phyloP scores from a whole-genome alignment of 2,329 filamentous ascomycete genomes.

The Sarocladium brachiariae region DNA sequence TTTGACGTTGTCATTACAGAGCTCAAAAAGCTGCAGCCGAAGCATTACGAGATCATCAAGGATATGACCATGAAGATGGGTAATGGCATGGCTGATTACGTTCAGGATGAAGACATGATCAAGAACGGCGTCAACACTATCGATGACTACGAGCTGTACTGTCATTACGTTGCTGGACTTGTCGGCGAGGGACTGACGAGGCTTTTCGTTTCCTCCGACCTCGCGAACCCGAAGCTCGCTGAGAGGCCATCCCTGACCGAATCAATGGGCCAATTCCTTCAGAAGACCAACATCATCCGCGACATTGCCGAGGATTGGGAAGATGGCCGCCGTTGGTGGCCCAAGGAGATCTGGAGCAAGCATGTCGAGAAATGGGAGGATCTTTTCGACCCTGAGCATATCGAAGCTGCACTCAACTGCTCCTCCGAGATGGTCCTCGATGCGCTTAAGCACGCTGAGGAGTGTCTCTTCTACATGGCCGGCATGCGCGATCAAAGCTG shows the following conservation, averaged over 20 bases:
- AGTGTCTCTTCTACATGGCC: conserved; percentile 97
- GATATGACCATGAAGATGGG: conserved; percentile 95
- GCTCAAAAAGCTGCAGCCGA: conserved; percentile 79
- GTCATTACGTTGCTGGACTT: conserved; percentile 97
- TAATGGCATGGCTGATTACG: conserved; percentile 97
- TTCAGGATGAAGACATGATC: conserved; percentile 73
- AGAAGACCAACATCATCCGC: conserved; percentile 98
- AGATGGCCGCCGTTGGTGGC: conserved; percentile 88
- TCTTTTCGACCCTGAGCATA: conserved; percentile 75
- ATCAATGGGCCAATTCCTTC: conserved; percentile 94
- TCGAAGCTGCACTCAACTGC: conserved; percentile 72
- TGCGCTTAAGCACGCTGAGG: conserved; percentile 77
- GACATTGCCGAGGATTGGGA: conserved; percentile 86
- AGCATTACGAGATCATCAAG: conserved; percentile 79
- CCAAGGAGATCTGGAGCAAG: conserved; percentile 94
- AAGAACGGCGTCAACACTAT: conserved; percentile 74
- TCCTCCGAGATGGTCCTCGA: conserved; percentile 92
- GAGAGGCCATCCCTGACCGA: conserved; percentile 76
- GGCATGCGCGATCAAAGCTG: conserved; percentile 92
- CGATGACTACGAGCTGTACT: conserved; percentile 91
- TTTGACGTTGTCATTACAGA: conserved; percentile 83
- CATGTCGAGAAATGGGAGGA: conserved; percentile 86
- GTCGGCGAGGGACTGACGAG: conserved; percentile 90
- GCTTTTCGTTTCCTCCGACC: conserved; percentile 78
- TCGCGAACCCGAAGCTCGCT: conserved; percentile 79